phyloP scores from a whole-genome alignment of 768 basidiomycete genomes.

The Amanita rubescens region DNA sequence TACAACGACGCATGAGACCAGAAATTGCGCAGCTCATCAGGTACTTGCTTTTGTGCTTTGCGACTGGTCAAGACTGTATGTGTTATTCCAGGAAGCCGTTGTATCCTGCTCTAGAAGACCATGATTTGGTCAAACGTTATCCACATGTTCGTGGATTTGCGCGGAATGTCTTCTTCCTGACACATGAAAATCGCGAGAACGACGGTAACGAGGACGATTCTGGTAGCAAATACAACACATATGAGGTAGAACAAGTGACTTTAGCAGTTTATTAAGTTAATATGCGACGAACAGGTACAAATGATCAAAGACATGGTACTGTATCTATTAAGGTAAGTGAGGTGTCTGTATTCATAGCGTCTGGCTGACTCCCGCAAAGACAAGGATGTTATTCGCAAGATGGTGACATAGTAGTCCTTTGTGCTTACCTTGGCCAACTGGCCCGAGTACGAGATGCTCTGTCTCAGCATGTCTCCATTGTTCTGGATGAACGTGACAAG shows the following conservation, averaged over 20 bases:
- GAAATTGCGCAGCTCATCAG: conserved; percentile 54
- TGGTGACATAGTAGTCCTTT: conserved; percentile 41
- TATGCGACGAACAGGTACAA: conserved; percentile 23
- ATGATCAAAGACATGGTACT: conserved; percentile 40
- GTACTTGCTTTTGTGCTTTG: conserved; percentile 20
- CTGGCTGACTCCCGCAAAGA: conserved; percentile 12
- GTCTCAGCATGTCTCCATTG: conserved; percentile 42
- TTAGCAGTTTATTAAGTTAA: not conserved
- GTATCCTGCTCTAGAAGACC: conserved; percentile 54
- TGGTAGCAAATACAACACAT: conserved; percentile 56
- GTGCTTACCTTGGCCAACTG: conserved; percentile 41
- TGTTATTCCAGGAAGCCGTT: conserved; percentile 32
- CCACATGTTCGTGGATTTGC: conserved; percentile 53
- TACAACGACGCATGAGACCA: conserved; percentile 74
- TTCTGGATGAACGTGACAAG: conserved; percentile 66
- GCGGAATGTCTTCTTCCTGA: conserved; percentile 62
- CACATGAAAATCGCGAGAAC: conserved; percentile 55
- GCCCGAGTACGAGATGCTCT: conserved; percentile 33
- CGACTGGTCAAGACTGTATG: not conserved
- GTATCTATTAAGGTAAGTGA: conserved; percentile 31
- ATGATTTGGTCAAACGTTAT: conserved; percentile 42
- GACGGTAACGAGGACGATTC: conserved; percentile 53
- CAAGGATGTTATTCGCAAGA: conserved; percentile 38
- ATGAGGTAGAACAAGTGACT: conserved; percentile 41
- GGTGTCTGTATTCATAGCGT: not conserved